These are phyloP conservation scores for Thuja plicata DNA, from an alignment of 83 land plant species.

Conservation along the genomic window DNA sequence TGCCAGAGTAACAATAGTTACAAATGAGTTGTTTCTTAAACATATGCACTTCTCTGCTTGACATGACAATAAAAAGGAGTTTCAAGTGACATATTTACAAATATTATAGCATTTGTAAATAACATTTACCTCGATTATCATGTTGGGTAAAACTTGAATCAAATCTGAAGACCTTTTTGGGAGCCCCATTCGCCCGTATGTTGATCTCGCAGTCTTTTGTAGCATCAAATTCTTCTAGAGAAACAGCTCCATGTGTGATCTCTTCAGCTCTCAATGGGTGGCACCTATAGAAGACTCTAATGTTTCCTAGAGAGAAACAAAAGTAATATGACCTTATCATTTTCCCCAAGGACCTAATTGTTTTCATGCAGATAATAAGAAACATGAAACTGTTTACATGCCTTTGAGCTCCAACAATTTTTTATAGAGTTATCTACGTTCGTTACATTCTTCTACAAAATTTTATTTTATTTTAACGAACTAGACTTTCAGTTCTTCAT, in stretches of 20 bases:
- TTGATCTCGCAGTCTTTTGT: constrained; percentile 78
- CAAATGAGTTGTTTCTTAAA: too few relatives aligned
- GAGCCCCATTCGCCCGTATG: constrained; percentile 56
- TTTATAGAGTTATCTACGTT: constrained; percentile 77
- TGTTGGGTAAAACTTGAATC: constrained; percentile 84
- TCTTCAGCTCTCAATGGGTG: too few relatives aligned
- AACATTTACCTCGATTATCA: too few relatives aligned
- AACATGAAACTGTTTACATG: constrained; percentile 4
- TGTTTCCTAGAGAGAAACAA: too few relatives aligned
- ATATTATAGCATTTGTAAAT: too few relatives aligned
- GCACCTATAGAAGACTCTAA: too few relatives aligned
- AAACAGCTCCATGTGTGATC: too few relatives aligned
- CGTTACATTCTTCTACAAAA: constrained; percentile 62
- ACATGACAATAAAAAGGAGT: too few relatives aligned
- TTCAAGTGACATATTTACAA: too few relatives aligned
- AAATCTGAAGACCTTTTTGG: constrained; percentile 83
- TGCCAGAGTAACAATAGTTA: constrained; percentile 18
- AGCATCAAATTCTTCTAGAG: constrained; percentile 80
- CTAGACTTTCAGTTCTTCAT: constrained; percentile 29
- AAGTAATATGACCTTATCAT: neutral
- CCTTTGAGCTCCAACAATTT: constrained; percentile 93
- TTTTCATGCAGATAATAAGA: neutral
- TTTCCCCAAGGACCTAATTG: neutral
- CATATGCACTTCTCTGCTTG: too few relatives aligned
- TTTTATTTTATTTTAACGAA: constrained; percentile 53